Percentiles rank a stretch among this genome's conserved stretches.
Evolutionary conservation across 305 asterid species (phyloP).

Genomic region (Fraxinus latifolia): DNA sequence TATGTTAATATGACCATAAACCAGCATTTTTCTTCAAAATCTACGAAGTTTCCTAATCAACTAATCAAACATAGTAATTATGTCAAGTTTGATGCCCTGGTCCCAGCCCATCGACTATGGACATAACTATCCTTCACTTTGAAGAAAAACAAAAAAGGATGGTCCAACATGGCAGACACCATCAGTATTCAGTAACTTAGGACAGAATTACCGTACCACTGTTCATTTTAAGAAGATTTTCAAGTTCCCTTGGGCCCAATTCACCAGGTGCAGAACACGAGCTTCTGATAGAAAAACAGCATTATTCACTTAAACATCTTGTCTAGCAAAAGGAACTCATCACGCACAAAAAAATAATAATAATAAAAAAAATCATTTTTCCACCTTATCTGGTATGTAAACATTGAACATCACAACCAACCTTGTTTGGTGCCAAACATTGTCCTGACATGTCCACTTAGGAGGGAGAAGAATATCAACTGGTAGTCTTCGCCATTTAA

Average conservation of each 20-base stretch:
- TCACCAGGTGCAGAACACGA: constrained; percentile 79
- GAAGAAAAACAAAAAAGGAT: neutral
- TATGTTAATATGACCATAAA: neutral
- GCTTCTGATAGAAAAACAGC: constrained; percentile 45
- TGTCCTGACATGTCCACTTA: constrained; percentile 79
- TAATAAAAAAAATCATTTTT: neutral
- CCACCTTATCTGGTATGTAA: neutral
- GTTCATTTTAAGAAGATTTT: constrained; percentile 71
- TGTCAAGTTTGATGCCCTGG: neutral
- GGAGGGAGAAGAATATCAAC: constrained; percentile 75
- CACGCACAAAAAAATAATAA: neutral
- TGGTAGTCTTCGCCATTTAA: constrained; percentile 76
- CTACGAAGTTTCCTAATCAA: neutral
- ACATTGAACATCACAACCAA: constrained; percentile 13
- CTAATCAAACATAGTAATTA: neutral
- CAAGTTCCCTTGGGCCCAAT: constrained; percentile 61
- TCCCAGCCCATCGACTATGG: neutral
- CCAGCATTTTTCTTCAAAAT: neutral
- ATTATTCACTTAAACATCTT: constrained; percentile 9
- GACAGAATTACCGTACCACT: constrained; percentile 42
- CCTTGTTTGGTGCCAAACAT: constrained; percentile 55
- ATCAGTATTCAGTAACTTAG: neutral
- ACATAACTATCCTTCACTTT: neutral
- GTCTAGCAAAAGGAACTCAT: neutral
- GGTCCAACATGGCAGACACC: neutral